Conservation (phyloP, 179 eudicot genomes). For the Camellia oleifera region DNA sequence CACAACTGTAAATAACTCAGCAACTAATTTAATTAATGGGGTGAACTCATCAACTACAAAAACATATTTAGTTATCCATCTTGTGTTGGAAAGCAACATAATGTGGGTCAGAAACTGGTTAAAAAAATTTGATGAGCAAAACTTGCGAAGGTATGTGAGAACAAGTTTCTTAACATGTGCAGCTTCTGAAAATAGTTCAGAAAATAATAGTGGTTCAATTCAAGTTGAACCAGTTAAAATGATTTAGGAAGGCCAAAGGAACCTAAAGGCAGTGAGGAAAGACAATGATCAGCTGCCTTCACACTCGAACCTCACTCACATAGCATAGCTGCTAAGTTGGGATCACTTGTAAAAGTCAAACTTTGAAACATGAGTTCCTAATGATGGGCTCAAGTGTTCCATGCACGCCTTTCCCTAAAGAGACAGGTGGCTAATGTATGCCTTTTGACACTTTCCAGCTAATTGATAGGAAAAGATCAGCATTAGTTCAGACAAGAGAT, state of each 20-base stretch:
- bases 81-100: not conserved
- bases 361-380: slow-evolving; percentile 6
- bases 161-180: not conserved
- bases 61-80: not conserved
- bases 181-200: not conserved
- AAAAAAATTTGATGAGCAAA: not conserved
- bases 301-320: not conserved
- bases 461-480: not conserved
- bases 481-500: slow-evolving; percentile 17
- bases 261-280: not conserved
- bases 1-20: not conserved
- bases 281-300: not conserved
- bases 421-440: not conserved
- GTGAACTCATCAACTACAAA: not conserved
- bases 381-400: not conserved
- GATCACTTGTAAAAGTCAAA: not conserved
- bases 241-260: not conserved
- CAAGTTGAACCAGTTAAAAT: not conserved
- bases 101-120: not conserved
- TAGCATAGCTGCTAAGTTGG: not conserved
- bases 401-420: not conserved
- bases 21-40: not conserved
- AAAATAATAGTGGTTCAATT: not conserved
- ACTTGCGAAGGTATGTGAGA: not conserved
- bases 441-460: not conserved